Evolutionary conservation across 176 grass and related monocot genomes (phyloP).

Genomic region (Musa beccarii): DNA sequence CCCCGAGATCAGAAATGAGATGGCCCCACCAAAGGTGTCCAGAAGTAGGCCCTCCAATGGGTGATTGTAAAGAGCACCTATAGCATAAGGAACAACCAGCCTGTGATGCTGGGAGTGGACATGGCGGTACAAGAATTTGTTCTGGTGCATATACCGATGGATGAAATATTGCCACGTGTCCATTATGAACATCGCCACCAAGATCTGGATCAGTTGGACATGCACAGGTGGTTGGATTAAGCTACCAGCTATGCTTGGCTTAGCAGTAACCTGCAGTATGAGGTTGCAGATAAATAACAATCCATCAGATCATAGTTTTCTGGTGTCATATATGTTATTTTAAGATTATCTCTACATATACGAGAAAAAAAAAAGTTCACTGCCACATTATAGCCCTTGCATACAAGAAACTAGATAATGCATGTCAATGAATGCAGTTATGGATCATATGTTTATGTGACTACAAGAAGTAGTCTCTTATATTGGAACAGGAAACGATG

Average conservation of each 20-base stretch:
- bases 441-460: not conserved
- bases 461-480: not conserved
- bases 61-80: constrained; percentile 12
- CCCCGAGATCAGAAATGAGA: constrained; percentile 4
- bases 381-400: not conserved
- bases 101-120: constrained; percentile 5
- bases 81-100: constrained; percentile 3
- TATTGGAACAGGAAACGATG: not conserved
- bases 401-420: not conserved
- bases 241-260: not conserved
- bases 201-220: constrained; percentile 6
- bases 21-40: constrained; percentile 3
- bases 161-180: constrained; percentile 11
- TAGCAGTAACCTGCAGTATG: not conserved
- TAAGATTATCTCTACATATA: not conserved
- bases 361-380: not conserved
- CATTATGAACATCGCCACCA: constrained; percentile 8
- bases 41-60: constrained; percentile 8
- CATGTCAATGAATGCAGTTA: not conserved
- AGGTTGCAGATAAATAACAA: not conserved
- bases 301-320: not conserved
- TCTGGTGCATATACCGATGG: constrained; percentile 8
- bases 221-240: not conserved
- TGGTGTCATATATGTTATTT: not conserved
- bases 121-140: constrained; percentile 6